Percentiles rank a stretch among this genome's conserved stretches.
phyloP scores from a whole-genome alignment of 2,329 filamentous ascomycete species.

The Davidsoniella neocaledoniae region DNA sequence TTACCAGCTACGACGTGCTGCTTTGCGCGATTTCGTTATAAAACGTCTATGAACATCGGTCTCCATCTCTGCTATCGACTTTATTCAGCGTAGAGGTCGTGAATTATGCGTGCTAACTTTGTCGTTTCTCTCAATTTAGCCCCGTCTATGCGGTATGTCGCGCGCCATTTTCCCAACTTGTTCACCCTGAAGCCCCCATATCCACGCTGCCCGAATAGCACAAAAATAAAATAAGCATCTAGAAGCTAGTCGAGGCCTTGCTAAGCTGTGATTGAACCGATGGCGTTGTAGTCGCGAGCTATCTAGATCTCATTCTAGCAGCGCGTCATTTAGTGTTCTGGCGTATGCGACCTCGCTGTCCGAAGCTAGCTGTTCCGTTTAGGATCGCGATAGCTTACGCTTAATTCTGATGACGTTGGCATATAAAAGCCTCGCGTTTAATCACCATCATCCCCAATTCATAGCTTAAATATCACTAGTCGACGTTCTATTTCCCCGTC shows the following conservation, averaged over 20 bases:
- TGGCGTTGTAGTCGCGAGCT: too few relatives aligned
- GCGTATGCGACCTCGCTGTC: too few relatives aligned
- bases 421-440: too few relatives aligned
- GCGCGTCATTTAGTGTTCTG: too few relatives aligned
- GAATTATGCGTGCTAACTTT: constrained; percentile 2
- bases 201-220: background rate
- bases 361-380: too few relatives aligned
- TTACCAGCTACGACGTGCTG: background rate
- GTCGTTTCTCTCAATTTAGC: constrained; percentile 30
- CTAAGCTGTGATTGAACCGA: background rate
- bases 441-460: too few relatives aligned
- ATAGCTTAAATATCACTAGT: too few relatives aligned
- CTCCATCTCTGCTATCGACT: background rate
- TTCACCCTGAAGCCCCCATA: background rate
- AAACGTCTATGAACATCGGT: background rate
- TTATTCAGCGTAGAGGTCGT: background rate
- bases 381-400: too few relatives aligned
- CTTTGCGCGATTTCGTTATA: background rate
- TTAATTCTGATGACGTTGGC: too few relatives aligned
- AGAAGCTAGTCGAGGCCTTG: too few relatives aligned
- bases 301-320: too few relatives aligned
- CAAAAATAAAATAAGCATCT: background rate
- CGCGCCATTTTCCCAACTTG: constrained; percentile 15
- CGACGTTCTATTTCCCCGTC: background rate
- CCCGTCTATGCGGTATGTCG: constrained; percentile 96